phyloP scores from a whole-genome alignment of 1,284 basidiomycete species.

The Fomitiporia mediterranea region DNA sequence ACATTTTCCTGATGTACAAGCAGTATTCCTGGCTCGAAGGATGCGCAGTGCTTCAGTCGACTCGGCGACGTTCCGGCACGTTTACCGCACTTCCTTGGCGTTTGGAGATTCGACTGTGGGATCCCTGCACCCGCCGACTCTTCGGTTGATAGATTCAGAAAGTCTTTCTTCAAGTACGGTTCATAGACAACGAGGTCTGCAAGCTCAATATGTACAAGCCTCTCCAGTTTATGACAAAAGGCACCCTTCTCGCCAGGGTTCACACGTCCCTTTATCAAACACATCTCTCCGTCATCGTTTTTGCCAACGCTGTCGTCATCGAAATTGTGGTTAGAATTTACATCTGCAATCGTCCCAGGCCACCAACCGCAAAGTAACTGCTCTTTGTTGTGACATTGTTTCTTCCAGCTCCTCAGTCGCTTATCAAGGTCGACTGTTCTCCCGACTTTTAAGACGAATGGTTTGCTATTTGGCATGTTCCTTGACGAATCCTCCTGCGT shows the following conservation, averaged over 20 bases:
- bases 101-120: too few species aligned
- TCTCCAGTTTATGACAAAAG: conserved; percentile 47
- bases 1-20: too few species aligned
- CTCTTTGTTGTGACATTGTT: conserved; percentile 52
- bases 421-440: conserved; percentile 44
- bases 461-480: conserved; percentile 29
- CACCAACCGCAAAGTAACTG: conserved; percentile 47
- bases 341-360: conserved; percentile 38
- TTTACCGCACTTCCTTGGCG: background rate
- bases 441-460: conserved; percentile 44
- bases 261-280: background rate
- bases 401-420: conserved; percentile 67
- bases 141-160: conserved; percentile 27
- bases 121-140: background rate
- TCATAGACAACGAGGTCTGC: conserved; percentile 55
- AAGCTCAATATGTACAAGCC: conserved; percentile 72
- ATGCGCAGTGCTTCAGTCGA: background rate
- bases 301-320: too few species aligned
- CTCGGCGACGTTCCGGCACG: background rate
- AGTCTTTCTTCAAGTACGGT: conserved; percentile 53
- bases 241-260: conserved; percentile 47
- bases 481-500: background rate
- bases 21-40: background rate
- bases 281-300: too few species aligned
- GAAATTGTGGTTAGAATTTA: conserved; percentile 27